These are phyloP conservation scores for Ramaria sp. DNA, from an alignment of 768 basidiomycete species.

Conservation along the genomic window DNA sequence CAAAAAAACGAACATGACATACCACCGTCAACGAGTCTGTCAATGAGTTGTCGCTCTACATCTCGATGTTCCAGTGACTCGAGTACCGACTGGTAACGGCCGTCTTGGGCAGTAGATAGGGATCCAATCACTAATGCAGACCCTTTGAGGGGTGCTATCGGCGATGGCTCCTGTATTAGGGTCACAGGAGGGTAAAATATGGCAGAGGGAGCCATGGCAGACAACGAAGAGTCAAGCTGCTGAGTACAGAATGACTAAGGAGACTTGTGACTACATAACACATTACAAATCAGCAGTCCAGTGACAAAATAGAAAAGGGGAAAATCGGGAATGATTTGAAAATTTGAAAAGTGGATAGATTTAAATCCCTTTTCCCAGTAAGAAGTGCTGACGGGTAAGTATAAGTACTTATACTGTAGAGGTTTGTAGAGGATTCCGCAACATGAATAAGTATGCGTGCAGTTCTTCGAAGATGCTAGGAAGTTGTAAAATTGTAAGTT, in stretches of 20 bases:
- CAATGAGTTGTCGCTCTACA: constrained; percentile 74
- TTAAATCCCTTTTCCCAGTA: no score
- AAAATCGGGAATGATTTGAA: no score
- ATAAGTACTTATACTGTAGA: no score
- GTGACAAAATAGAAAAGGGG: no score
- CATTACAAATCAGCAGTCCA: no score
- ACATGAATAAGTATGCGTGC: no score
- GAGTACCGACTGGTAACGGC: constrained; percentile 63
- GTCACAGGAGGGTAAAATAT: constrained; percentile 23
- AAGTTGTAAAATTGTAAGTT: no score
- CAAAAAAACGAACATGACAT: constrained; percentile 15
- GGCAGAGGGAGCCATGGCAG: constrained; percentile 53
- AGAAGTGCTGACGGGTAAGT: no score
- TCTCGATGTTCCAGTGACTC: constrained; percentile 30
- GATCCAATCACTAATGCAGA: constrained; percentile 69
- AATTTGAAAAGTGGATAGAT: no score
- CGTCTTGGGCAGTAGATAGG: constrained; percentile 65
- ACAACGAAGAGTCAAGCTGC: constrained; percentile 12
- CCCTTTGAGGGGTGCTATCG: constrained; percentile 23
- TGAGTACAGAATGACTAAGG: neutral
- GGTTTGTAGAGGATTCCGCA: no score
- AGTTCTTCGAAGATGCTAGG: no score
- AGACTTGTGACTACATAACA: neutral
- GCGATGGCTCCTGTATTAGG: constrained; percentile 7
- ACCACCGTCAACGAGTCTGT: constrained; percentile 78